Conservation (phyloP, 768 basidiomycete species). For the Tylopilus felleus region DNA sequence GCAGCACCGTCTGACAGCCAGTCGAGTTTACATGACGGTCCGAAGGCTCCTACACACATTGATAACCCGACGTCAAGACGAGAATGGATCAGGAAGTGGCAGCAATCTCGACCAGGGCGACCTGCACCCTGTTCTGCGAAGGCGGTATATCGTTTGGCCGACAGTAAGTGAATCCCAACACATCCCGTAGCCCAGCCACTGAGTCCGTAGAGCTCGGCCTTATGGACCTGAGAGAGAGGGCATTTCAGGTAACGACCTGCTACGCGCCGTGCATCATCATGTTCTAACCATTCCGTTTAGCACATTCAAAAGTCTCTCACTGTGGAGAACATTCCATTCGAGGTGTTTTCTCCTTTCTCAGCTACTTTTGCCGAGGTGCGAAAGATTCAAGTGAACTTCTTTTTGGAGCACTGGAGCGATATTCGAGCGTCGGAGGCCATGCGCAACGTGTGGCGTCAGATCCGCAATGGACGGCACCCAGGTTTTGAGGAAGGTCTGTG, state of each 20-base stretch:
- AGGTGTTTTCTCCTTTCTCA: slow-evolving; percentile 83
- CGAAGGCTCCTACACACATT: slow-evolving; percentile 3
- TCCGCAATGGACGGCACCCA: slow-evolving; percentile 76
- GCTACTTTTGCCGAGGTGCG: slow-evolving; percentile 78
- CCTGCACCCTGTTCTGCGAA: slow-evolving; percentile 82
- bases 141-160: slow-evolving; percentile 78
- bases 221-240: slow-evolving; percentile 66
- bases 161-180: slow-evolving; percentile 50
- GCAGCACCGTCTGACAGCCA: slow-evolving; percentile 36
- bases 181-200: background rate
- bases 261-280: background rate
- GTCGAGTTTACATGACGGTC: slow-evolving; percentile 28
- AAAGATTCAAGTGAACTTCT: slow-evolving; percentile 78
- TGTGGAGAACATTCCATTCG: slow-evolving; percentile 78
- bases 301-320: slow-evolving; percentile 76
- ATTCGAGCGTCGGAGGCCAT: slow-evolving; percentile 83
- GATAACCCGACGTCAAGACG: slow-evolving; percentile 40
- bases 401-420: slow-evolving; percentile 77
- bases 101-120: slow-evolving; percentile 51
- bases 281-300: slow-evolving; percentile 31
- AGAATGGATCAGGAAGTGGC: slow-evolving; percentile 78
- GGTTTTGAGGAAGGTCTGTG: slow-evolving; percentile 80
- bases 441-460: slow-evolving; percentile 82
- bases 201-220: slow-evolving; percentile 60
- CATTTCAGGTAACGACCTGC: slow-evolving; percentile 43